phyloP scores from a whole-genome alignment of 495 filamentous ascomycete genomes.

The Pyrenula massariospora region DNA sequence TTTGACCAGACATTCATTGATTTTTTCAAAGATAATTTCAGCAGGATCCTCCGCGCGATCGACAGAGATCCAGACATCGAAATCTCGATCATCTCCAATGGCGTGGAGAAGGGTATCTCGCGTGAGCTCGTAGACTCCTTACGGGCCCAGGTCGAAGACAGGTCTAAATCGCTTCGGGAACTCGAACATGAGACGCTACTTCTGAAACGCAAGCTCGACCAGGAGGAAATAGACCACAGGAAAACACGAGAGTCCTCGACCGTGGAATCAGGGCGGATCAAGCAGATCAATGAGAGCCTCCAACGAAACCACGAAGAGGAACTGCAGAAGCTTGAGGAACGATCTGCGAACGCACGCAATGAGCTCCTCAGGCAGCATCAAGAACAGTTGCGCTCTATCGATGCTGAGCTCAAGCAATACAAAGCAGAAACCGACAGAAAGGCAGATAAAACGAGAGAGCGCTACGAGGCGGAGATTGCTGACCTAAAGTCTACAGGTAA shows the following conservation, averaged over 20 bases:
- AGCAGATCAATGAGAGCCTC: constrained; percentile 57
- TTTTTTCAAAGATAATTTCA: constrained; percentile 93
- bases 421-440: constrained; percentile 38
- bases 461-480: constrained; percentile 50
- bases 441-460: constrained; percentile 28
- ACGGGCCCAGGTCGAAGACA: constrained; percentile 63
- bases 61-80: constrained; percentile 87
- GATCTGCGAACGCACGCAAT: constrained; percentile 29
- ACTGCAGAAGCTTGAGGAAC: constrained; percentile 30
- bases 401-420: constrained; percentile 33
- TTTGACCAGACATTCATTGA: constrained; percentile 84
- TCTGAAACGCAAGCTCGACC: constrained; percentile 58
- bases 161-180: constrained; percentile 54
- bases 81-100: constrained; percentile 64
- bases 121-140: constrained; percentile 75
- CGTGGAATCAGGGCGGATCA: constrained; percentile 53
- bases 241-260: constrained; percentile 55
- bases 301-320: constrained; percentile 60
- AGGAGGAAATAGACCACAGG: constrained; percentile 65
- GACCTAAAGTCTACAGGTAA: constrained; percentile 48
- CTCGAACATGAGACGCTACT: constrained; percentile 53
- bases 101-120: constrained; percentile 72
- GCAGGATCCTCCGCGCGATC: constrained; percentile 71
- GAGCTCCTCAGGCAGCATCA: constrained; percentile 35
- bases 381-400: constrained; percentile 34